phyloP scores from a whole-genome alignment of 73 alveolate species.

The Breviolum minutum region DNA sequence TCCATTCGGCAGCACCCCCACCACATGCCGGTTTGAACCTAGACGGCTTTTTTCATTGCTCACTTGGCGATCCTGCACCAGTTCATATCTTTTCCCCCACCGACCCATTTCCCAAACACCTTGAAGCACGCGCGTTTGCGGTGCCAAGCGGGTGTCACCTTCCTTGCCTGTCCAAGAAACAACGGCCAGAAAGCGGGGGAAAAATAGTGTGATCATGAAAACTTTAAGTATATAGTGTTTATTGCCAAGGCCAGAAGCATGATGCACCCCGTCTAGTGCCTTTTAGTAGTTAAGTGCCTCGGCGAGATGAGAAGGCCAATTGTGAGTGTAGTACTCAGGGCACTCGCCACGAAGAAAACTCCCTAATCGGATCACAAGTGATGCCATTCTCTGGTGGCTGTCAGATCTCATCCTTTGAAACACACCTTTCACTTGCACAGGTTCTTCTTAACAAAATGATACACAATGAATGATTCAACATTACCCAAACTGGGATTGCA shows the following conservation, averaged over 20 bases:
- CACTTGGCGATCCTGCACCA: neutral
- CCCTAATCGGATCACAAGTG: no score
- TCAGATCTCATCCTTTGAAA: no score
- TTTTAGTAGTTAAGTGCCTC: no score
- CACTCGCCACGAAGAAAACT: no score
- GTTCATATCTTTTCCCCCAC: neutral
- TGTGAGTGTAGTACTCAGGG: no score
- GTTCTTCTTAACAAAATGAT: neutral
- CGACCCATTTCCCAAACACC: neutral
- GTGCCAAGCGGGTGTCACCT: slow-evolving; percentile 51
- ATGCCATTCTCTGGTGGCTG: no score
- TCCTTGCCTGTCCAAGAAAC: slow-evolving; percentile 33
- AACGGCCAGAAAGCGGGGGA: no score
- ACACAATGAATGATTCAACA: neutral
- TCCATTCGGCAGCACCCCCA: no score
- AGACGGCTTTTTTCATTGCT: no score
- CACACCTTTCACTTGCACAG: neutral
- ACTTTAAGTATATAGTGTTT: neutral
- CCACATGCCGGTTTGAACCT: no score
- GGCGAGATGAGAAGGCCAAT: no score
- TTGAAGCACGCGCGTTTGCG: slow-evolving; percentile 52
- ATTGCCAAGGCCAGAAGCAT: neutral
- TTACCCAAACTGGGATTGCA: no score
- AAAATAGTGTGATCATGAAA: neutral
- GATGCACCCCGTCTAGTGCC: neutral